Percentiles rank a stretch among this genome's conserved stretches.
Evolutionary conservation across 2,329 filamentous ascomycete genomes (phyloP).

Genomic region (Dactylonectria estremocensis): DNA sequence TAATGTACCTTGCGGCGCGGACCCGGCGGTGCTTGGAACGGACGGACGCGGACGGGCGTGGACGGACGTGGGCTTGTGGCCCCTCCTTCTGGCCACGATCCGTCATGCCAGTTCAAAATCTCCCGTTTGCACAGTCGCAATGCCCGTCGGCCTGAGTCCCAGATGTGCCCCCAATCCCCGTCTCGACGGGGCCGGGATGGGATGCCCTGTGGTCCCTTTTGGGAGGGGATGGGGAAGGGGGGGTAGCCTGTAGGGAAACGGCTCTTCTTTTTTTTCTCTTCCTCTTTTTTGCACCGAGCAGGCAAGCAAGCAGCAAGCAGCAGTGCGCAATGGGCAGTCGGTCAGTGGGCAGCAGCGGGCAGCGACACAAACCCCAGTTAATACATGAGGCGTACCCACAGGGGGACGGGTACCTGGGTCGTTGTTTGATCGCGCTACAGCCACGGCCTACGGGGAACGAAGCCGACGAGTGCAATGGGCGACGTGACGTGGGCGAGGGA

Average conservation of each 20-base stretch:
- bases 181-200: conserved; percentile 35
- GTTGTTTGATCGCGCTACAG: conserved; percentile 47
- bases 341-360: conserved; percentile 25
- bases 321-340: conserved; percentile 26
- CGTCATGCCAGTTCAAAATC: conserved; percentile 46
- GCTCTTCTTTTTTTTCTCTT: conserved; percentile 2
- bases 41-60: conserved; percentile 26
- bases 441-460: conserved; percentile 36
- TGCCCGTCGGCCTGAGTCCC: conserved; percentile 39
- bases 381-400: conserved; percentile 43
- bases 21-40: conserved; percentile 27
- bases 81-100: conserved; percentile 36
- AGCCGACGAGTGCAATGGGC: conserved; percentile 39
- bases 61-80: conserved; percentile 13
- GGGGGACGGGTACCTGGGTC: conserved; percentile 44
- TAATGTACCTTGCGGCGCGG: conserved; percentile 46
- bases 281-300: conserved; percentile 8
- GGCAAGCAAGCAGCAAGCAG: conserved; percentile 23
- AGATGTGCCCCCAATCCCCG: conserved; percentile 44
- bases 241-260: conserved; percentile 35
- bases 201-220: conserved; percentile 44
- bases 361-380: conserved; percentile 25
- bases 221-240: conserved; percentile 33
- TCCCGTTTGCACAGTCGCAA: conserved; percentile 36
- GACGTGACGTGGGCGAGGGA: conserved; percentile 33